These are phyloP conservation scores for Phytophthora idaei DNA, from an alignment of 352 stramenopile genomes.

Conservation along the genomic window DNA sequence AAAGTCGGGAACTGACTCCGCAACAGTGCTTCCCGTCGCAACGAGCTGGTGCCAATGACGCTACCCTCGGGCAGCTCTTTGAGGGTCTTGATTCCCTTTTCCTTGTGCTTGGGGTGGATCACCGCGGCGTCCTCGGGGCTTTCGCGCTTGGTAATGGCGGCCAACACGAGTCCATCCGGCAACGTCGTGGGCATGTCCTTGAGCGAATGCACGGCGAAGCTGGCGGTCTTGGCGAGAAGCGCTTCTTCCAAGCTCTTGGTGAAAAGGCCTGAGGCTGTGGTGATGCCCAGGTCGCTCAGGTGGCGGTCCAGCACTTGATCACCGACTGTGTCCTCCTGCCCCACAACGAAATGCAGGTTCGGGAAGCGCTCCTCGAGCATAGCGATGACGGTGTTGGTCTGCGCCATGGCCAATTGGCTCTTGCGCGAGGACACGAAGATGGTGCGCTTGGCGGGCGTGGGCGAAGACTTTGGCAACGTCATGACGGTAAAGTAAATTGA, in stretches of 20 bases:
- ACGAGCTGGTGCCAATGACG: constrained; percentile 83
- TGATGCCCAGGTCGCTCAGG: constrained; percentile 74
- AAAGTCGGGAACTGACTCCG: constrained; percentile 70
- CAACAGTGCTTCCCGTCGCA: constrained; percentile 83
- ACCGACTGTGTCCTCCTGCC: constrained; percentile 80
- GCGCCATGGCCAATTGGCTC: constrained; percentile 87
- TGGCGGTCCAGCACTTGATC: constrained; percentile 83
- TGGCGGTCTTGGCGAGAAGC: constrained; percentile 62
- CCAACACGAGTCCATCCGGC: constrained; percentile 77
- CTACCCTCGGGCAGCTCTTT: constrained; percentile 68
- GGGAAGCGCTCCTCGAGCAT: constrained; percentile 78
- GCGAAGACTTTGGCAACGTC: constrained; percentile 1
- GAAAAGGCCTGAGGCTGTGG: constrained; percentile 79
- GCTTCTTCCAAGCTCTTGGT: constrained; percentile 91
- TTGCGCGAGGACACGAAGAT: constrained; percentile 89
- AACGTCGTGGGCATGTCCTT: constrained; percentile 91
- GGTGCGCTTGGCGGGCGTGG: constrained; percentile 37
- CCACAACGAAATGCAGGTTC: constrained; percentile 76
- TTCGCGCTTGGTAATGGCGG: constrained; percentile 82
- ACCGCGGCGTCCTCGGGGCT: constrained; percentile 83
- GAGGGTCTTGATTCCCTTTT: constrained; percentile 59
- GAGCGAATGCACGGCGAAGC: constrained; percentile 89
- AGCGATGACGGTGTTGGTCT: constrained; percentile 85
- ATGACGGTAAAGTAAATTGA: background rate
- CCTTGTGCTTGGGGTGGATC: constrained; percentile 86